phyloP scores from a whole-genome alignment of 768 basidiomycete species.

The Boletus rex-veris region DNA sequence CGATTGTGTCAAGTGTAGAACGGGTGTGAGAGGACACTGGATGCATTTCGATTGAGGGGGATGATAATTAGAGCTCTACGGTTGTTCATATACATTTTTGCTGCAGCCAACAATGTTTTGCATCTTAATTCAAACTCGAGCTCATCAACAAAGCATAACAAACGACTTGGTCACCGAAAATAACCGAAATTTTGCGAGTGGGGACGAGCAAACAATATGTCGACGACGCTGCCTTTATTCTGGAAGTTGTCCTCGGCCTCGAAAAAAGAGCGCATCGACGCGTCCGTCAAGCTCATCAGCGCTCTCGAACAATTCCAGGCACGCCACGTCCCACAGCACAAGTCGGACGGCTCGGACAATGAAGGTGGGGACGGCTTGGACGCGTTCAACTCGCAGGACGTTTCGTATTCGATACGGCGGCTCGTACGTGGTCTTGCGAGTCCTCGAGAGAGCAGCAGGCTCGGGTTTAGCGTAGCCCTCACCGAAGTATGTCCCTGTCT shows the following conservation, averaged over 20 bases:
- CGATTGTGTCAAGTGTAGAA: conserved; percentile 64
- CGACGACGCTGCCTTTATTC: conserved; percentile 89
- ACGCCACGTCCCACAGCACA: conserved; percentile 49
- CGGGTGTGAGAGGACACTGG: conserved; percentile 68
- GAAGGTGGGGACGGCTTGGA: conserved; percentile 58
- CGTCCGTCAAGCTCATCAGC: conserved; percentile 79
- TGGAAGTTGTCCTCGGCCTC: conserved; percentile 86
- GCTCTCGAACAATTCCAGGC: conserved; percentile 85
- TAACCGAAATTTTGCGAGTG: conserved; percentile 9
- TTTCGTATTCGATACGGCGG: conserved; percentile 86
- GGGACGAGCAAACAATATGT: conserved; percentile 41
- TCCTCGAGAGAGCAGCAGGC: conserved; percentile 86
- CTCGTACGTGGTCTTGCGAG: conserved; percentile 87
- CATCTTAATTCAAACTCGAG: no score
- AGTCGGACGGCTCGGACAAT: conserved; percentile 37
- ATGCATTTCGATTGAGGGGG: conserved; percentile 54
- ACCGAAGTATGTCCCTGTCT: conserved; percentile 66
- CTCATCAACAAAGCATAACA: conserved; percentile 28
- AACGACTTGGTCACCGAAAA: conserved; percentile 4
- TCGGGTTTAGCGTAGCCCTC: conserved; percentile 94
- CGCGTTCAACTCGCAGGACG: conserved; percentile 79
- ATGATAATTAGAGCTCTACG: no score
- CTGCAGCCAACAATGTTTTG: no score
- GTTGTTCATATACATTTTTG: no score
- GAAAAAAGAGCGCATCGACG: conserved; percentile 76